These are phyloP conservation scores for Elongisporangium senticosum DNA, from an alignment of 352 stramenopile genomes.

Conservation along the genomic window DNA sequence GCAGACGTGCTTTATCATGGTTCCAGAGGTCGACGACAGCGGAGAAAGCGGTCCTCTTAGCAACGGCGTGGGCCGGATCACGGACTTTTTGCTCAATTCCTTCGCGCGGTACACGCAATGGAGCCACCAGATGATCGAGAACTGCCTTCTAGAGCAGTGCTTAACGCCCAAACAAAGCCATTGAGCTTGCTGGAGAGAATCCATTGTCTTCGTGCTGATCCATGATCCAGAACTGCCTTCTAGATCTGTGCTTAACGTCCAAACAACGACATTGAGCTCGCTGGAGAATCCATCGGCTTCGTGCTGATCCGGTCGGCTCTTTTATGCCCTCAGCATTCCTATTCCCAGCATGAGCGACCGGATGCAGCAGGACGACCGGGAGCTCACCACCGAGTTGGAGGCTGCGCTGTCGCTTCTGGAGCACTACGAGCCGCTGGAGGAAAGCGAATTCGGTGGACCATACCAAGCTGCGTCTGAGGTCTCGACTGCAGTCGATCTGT, in stretches of 20 bases:
- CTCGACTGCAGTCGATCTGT: neutral
- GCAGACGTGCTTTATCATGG: constrained; percentile 1
- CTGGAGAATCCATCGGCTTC: too few species aligned
- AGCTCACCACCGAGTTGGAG: neutral
- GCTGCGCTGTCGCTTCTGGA: neutral
- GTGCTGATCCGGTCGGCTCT: neutral
- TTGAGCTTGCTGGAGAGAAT: neutral
- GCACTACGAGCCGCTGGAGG: neutral
- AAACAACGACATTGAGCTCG: neutral
- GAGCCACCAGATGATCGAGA: constrained; percentile 49
- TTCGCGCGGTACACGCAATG: constrained; percentile 27
- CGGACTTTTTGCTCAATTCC: constrained; percentile 30
- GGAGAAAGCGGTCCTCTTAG: too few species aligned
- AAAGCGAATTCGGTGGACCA: neutral
- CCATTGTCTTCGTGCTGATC: too few species aligned
- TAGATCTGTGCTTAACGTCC: constrained; percentile 22
- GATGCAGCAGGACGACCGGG: neutral
- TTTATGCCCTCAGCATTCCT: neutral
- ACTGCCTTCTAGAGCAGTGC: constrained; percentile 35
- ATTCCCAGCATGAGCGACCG: neutral
- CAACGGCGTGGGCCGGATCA: constrained; percentile 6
- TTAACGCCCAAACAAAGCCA: constrained; percentile 3
- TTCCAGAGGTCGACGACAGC: neutral
- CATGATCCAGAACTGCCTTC: constrained; percentile 43
- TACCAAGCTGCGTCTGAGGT: neutral